phyloP scores from a whole-genome alignment of 2,329 filamentous ascomycete species.

The Graphiopsis chlorocephala region DNA sequence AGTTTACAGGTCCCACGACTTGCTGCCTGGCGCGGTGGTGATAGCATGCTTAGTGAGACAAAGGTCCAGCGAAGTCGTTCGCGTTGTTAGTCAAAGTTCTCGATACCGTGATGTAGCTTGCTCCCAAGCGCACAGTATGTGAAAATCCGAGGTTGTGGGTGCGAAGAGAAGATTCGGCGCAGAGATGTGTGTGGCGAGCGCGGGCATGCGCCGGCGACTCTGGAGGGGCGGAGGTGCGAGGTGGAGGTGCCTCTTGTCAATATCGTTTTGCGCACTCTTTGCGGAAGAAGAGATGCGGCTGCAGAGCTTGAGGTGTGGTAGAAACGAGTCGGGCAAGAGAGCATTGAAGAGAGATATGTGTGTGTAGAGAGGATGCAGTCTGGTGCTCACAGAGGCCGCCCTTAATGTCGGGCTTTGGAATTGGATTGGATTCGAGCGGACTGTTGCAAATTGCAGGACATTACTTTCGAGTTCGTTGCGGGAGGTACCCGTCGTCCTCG shows the following conservation, averaged over 20 bases:
- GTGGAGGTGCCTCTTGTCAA: background rate
- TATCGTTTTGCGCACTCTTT: background rate
- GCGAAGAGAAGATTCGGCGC: constrained; percentile 11
- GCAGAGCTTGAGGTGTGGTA: background rate
- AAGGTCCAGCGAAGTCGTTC: background rate
- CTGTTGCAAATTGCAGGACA: background rate
- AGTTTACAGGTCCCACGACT: background rate
- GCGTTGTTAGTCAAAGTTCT: background rate
- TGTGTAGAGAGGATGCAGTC: background rate
- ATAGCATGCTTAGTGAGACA: background rate
- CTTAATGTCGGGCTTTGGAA: background rate
- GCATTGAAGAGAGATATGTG: background rate
- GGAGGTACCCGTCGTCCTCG: background rate
- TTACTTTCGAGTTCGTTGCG: background rate
- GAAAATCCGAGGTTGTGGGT: background rate
- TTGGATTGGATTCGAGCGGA: background rate
- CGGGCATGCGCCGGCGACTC: constrained; percentile 7
- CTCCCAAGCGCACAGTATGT: background rate
- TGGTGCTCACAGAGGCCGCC: background rate
- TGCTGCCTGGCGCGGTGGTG: background rate
- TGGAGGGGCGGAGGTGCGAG: background rate
- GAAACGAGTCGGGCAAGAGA: background rate
- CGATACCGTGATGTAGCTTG: background rate
- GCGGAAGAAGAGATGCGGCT: background rate
- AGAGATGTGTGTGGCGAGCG: constrained; percentile 11